Evolutionary conservation across 2,329 filamentous ascomycete species (phyloP), one percentile per base, ranked within the genome.

Genomic region (Claviceps sp.): DNA sequence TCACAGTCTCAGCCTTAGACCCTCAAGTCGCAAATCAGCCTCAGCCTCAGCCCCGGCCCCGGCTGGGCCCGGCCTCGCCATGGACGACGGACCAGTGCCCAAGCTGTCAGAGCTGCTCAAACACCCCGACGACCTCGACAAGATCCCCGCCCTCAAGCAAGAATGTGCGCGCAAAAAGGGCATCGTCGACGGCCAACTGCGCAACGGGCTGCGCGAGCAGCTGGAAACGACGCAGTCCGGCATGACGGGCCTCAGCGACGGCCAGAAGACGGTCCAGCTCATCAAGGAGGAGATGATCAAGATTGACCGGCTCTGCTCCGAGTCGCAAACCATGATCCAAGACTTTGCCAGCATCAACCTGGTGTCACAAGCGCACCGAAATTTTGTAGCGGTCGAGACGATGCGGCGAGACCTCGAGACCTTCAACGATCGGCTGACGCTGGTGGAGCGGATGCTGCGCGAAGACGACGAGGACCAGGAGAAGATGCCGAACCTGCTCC

Each of bases 251-350:
- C 84, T 98, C 58, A 82, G 81, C 45, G 89, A 96, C 64, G 90
- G 90, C 52, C 90, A 97, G 69, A 86, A 90, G 67, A 88, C 88
- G 55, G 87, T 98, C 38, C 85, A 88, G 64, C 81, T 86, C 61
- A 96, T 96, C 70, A 95, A 95, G 69, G 91, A 97, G 59, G 93
- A 98, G 72, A 93, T 98, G 81, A 89, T 94, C 76, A 94, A 91
- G 71, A 97, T 98, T 62, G 93, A 98, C 73, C 89, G 88, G 71
- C 80, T 98, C 57, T 98, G 93, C 72, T 89, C 90, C 57, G 94
- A 98, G 70, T 90, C 90, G 51, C 91, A 97, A 73, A 88, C 88
- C 65, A 96, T 96, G 82, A 95, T 98, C 63, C 84, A 86, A 63
- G 93, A 98, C 73, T 97, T 98, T 69, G 85, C 86, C 38, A 88